A percentile compares a stretch with the other conserved stretches of the same genome.
phyloP scores from a whole-genome alignment of 495 filamentous ascomycete genomes.

The Neurospora discreta region DNA sequence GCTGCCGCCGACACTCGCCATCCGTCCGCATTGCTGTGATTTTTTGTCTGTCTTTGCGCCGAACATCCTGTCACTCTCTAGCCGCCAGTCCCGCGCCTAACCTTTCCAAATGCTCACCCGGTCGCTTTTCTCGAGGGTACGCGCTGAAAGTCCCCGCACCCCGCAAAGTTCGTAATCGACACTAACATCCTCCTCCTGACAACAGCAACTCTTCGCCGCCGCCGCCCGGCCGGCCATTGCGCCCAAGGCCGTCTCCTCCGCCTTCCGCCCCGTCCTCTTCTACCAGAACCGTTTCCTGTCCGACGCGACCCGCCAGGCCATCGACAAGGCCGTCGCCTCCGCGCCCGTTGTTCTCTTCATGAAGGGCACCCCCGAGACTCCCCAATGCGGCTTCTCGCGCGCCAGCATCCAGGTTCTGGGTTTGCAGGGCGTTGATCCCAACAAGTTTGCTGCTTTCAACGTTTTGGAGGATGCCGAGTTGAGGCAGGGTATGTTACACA shows the following conservation, averaged over 20 bases:
- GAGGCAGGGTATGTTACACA: slow-evolving; percentile 54
- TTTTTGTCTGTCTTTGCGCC: not conserved
- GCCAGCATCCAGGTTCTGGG: slow-evolving; percentile 92
- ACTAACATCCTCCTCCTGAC: not conserved
- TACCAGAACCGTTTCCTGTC: slow-evolving; percentile 56
- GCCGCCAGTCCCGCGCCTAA: not conserved
- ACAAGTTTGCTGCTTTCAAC: slow-evolving; percentile 93
- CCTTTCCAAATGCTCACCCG: slow-evolving; percentile 15
- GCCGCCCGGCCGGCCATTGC: not conserved
- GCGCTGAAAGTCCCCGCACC: not conserved
- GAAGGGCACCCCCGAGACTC: slow-evolving; percentile 94
- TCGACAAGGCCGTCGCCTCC: slow-evolving; percentile 74
- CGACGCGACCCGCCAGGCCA: slow-evolving; percentile 60
- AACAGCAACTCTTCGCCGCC: slow-evolving; percentile 11
- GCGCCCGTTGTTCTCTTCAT: slow-evolving; percentile 95
- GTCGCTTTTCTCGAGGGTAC: slow-evolving; percentile 17
- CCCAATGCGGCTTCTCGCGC: slow-evolving; percentile 96
- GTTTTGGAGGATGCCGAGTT: slow-evolving; percentile 85
- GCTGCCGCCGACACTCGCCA: not conserved
- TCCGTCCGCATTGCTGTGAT: not conserved
- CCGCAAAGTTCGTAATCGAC: not conserved
- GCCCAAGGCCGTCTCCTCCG: not conserved
- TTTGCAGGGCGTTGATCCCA: slow-evolving; percentile 89
- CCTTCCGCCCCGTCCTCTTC: slow-evolving; percentile 20
- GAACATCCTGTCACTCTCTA: not conserved